Conservation (phyloP, 495 filamentous ascomycete species). For the Penicillium alfredii region DNA sequence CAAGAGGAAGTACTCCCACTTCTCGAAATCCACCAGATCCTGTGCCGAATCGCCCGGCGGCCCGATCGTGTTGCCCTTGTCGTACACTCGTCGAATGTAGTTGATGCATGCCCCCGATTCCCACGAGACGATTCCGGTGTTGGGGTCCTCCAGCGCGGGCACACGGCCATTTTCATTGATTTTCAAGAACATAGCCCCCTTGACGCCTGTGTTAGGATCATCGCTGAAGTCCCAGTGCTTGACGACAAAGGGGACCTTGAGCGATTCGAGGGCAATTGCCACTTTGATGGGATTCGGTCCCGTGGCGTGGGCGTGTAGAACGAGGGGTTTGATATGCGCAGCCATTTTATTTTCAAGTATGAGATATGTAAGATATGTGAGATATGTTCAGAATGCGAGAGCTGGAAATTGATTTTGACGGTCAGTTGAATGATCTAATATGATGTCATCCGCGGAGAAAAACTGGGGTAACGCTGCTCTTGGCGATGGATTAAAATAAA, state of each 20-base stretch:
- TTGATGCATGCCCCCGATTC: constrained; percentile 37
- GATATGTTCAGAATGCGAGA: background rate
- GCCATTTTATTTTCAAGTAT: constrained; percentile 9
- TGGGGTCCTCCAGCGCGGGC: constrained; percentile 56
- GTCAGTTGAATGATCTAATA: constrained; percentile 11
- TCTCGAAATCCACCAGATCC: constrained; percentile 40
- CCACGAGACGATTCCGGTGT: constrained; percentile 38
- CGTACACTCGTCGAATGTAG: constrained; percentile 32
- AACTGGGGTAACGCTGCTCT: no score
- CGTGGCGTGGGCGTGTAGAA: constrained; percentile 34
- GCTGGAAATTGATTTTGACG: no score
- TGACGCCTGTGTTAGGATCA: constrained; percentile 40
- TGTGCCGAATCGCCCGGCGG: constrained; percentile 29
- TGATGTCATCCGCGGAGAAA: constrained; percentile 16
- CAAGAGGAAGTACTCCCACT: constrained; percentile 43
- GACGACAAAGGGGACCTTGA: constrained; percentile 58
- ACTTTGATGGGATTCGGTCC: constrained; percentile 55
- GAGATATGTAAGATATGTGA: background rate
- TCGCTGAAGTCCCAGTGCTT: constrained; percentile 58
- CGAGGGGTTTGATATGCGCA: constrained; percentile 20
- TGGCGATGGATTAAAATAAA: no score
- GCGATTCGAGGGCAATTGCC: constrained; percentile 73
- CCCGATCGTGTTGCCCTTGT: constrained; percentile 19
- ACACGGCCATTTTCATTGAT: constrained; percentile 91
- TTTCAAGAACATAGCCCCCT: constrained; percentile 64